Evolutionary conservation across 2,329 filamentous ascomycete genomes (phyloP), one percentile per base, ranked within the genome.

Genomic region (Grosmannia huntii): DNA sequence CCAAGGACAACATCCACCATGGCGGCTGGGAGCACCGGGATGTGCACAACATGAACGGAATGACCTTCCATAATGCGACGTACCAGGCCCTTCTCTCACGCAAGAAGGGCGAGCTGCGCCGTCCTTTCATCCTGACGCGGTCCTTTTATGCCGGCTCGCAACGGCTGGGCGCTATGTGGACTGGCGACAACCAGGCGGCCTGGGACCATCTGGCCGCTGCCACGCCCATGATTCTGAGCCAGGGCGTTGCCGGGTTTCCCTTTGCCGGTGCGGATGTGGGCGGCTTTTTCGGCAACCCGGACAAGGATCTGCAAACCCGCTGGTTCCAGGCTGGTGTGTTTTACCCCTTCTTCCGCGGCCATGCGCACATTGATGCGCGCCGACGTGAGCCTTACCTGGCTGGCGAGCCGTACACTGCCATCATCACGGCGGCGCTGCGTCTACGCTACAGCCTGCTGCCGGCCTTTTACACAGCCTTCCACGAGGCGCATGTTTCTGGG

Each of bases 281-380:
- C 59, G 94, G 94, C 31, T 99, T 99, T 79, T 99, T 99, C 66
- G 92, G 94, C 58, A 96, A 99, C 72, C 94, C 94, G 0, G 88
- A 88, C 66, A 91, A 91, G 67, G 92, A 99, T 60, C 81, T 99
- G 25, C 80, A 95, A 65, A 88, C 89, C 12, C 85, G 94, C 46
- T 99, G 94, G 94, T 99, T 96, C 73, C 94, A 99, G 72, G 84
- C 91, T 38, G 94, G 94, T 62, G 89, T 89, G 58, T 99, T 95
- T 77, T 97, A 97, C 70, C 94, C 94, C 9, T 99, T 97, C 77
- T 95, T 97, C 87, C 89, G 94, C 61, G 94, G 84, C 1, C 94
- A 99, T 69, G 94, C 94, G 7, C 94, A 99, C 71, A 97, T 97
- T 61, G 94, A 99, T 68, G 88, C 94, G 46, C 89, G 94, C 52